phyloP scores from a whole-genome alignment of 148 eudicot genomes.

The Silene uniflora region DNA sequence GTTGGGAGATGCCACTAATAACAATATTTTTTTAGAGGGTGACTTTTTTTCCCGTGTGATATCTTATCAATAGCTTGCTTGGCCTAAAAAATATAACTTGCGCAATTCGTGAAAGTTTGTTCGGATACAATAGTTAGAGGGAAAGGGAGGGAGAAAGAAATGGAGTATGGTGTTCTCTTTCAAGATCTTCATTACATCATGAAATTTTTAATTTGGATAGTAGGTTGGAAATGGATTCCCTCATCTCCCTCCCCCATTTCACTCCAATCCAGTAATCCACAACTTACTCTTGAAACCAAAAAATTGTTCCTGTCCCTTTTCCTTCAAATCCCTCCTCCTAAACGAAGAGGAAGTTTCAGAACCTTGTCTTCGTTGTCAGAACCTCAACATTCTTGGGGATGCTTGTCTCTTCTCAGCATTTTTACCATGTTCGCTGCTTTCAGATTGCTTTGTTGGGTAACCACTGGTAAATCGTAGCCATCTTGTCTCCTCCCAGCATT shows the following conservation, averaged over 20 bases:
- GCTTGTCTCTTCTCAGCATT: slow-evolving; percentile 1
- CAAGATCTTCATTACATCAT: too few species aligned
- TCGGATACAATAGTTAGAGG: background rate
- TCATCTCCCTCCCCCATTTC: background rate
- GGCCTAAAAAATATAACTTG: background rate
- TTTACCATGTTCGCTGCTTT: background rate
- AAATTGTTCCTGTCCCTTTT: background rate
- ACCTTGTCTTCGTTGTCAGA: background rate
- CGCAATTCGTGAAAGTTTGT: background rate
- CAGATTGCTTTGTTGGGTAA: background rate
- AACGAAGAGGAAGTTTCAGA: background rate
- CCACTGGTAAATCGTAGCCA: background rate
- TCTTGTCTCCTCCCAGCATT: slow-evolving; percentile 6
- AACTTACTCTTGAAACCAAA: background rate
- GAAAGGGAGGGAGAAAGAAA: background rate
- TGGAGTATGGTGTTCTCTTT: background rate
- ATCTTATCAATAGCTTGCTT: background rate
- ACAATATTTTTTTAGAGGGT: background rate
- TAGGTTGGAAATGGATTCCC: background rate
- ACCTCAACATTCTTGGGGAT: slow-evolving; percentile 5
- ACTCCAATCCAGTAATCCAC: background rate
- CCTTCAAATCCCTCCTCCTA: background rate
- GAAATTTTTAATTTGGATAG: background rate
- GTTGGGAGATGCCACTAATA: background rate
- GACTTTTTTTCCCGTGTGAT: background rate